Conservation (phyloP, 805 yeast genomes). For the Candida coquimbonensis region DNA sequence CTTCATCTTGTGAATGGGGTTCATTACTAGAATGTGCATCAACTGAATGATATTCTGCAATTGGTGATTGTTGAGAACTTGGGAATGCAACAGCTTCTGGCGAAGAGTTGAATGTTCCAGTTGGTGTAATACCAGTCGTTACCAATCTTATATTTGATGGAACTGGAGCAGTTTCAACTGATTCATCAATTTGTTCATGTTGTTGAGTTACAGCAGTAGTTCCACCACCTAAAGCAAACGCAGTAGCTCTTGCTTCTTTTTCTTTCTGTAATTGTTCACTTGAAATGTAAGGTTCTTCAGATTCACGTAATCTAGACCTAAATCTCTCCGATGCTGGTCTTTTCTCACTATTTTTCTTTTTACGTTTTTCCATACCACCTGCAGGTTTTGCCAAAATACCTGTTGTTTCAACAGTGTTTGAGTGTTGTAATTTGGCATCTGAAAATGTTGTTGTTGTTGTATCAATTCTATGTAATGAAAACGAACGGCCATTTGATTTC, state of each 20-base stretch:
- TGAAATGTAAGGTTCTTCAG: conserved; percentile 22
- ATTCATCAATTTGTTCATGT: conserved; percentile 9
- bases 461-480: conserved; percentile 78
- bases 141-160: background rate
- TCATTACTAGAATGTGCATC: background rate
- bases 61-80: background rate
- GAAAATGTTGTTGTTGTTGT: conserved; percentile 35
- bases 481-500: conserved; percentile 52
- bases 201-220: background rate
- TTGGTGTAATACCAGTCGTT: conserved; percentile 19
- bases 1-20: background rate
- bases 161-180: conserved; percentile 9
- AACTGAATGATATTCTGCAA: background rate
- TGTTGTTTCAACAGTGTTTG: conserved; percentile 50
- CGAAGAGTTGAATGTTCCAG: conserved; percentile 10
- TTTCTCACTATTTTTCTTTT: conserved; percentile 26
- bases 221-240: conserved; percentile 32
- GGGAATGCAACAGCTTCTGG: conserved; percentile 9
- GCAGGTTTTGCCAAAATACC: conserved; percentile 64
- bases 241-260: conserved; percentile 36
- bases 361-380: conserved; percentile 58
- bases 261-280: conserved; percentile 34
- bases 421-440: conserved; percentile 22
- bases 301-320: conserved; percentile 14
- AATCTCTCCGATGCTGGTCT: conserved; percentile 28